Conservation (phyloP, 2,329 filamentous ascomycete genomes). For the Paecilomyces niveus region DNA sequence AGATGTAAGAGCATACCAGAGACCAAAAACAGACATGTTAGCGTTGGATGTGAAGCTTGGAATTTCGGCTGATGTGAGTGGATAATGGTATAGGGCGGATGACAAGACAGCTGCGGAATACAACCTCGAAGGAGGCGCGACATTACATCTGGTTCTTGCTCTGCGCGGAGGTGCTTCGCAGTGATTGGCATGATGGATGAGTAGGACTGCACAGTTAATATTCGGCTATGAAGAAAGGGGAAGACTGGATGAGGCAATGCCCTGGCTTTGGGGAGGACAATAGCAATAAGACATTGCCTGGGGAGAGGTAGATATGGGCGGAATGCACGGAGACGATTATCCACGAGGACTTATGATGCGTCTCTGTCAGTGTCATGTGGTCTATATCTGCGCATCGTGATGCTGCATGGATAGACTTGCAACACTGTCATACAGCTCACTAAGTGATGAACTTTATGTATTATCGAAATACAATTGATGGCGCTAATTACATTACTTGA, state of each 20-base stretch:
- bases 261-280: not conserved
- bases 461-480: not conserved
- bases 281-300: not conserved
- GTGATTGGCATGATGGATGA: not conserved
- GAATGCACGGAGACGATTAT: not conserved
- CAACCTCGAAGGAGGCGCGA: conserved; percentile 82
- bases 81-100: conserved; percentile 60
- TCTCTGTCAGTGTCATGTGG: not conserved
- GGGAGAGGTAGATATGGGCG: not conserved
- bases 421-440: not conserved
- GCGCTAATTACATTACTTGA: not conserved
- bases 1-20: conserved; percentile 63
- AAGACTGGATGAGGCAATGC: not conserved
- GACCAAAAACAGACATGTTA: not conserved
- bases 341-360: not conserved
- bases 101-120: conserved; percentile 92
- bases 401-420: not conserved
- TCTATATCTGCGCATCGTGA: not conserved
- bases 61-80: not conserved
- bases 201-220: not conserved
- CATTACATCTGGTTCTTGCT: conserved; percentile 89
- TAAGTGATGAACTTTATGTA: not conserved
- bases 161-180: conserved; percentile 63
- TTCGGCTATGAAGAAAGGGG: not conserved
- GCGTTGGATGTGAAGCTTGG: not conserved